A percentile compares a stretch with the other conserved stretches of the same genome.
Evolutionary conservation across 2,329 filamentous ascomycete species (phyloP).

Genomic region (Ophiostoma pallidulum): DNA sequence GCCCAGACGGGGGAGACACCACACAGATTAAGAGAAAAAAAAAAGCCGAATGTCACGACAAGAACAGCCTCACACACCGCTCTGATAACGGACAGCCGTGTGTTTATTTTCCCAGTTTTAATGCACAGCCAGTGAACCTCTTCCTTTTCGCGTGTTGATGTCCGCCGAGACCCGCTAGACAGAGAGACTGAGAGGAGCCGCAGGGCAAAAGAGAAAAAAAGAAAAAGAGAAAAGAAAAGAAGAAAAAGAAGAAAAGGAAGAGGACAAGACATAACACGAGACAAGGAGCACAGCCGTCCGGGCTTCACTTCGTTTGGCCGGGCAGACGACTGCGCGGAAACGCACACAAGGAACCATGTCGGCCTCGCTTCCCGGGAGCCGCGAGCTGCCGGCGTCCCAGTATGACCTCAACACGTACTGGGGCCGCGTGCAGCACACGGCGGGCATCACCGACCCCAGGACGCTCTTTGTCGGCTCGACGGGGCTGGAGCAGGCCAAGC

Average conservation of each 20-base stretch:
- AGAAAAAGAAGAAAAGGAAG: background rate
- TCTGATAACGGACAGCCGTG: background rate
- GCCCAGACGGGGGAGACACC: background rate
- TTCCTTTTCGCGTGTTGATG: too few relatives aligned
- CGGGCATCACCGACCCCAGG: conserved; percentile 88
- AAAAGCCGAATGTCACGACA: too few relatives aligned
- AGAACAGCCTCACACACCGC: background rate
- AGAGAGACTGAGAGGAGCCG: background rate
- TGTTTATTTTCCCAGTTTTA: too few relatives aligned
- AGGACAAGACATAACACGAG: background rate
- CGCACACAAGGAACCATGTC: conserved; percentile 53
- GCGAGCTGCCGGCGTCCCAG: conserved; percentile 83
- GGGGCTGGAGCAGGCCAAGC: conserved; percentile 79
- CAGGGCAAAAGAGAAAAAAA: too few relatives aligned
- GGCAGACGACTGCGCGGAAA: too few relatives aligned
- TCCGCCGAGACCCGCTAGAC: background rate
- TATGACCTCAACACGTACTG: conserved; percentile 91
- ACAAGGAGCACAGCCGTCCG: background rate
- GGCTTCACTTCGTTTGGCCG: too few relatives aligned
- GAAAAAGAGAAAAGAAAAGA: background rate
- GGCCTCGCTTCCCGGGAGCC: conserved; percentile 54
- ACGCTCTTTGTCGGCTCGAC: conserved; percentile 72
- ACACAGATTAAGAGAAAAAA: background rate
- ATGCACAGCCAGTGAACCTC: background rate
- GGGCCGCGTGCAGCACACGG: conserved; percentile 85